phyloP scores from a whole-genome alignment of 2,329 filamentous ascomycete species.

The Monilinia aucupariae region DNA sequence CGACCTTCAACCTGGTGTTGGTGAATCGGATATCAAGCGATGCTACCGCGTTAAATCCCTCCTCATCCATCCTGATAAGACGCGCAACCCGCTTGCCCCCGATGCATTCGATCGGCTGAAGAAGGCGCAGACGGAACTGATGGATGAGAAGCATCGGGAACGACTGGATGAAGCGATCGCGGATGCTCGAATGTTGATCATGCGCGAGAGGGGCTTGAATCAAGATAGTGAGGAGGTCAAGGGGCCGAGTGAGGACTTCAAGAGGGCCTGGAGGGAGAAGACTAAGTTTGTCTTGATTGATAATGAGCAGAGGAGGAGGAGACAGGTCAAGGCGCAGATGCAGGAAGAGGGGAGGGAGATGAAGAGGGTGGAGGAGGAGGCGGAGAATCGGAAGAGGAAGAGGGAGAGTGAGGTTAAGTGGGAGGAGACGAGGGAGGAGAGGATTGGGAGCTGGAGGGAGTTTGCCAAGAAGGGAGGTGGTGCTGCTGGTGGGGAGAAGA shows the following conservation, averaged over 20 bases:
- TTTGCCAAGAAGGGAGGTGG: conserved; percentile 65
- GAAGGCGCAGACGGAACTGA: conserved; percentile 83
- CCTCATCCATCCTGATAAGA: conserved; percentile 98
- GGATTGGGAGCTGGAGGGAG: conserved; percentile 90
- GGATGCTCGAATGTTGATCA: conserved; percentile 89
- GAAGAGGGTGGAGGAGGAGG: conserved; percentile 77
- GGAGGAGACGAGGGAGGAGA: conserved; percentile 85
- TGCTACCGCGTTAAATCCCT: conserved; percentile 97
- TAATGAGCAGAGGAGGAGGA: conserved; percentile 76
- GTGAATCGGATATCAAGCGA: conserved; percentile 92
- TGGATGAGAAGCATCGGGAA: conserved; percentile 88
- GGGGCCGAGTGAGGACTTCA: conserved; percentile 64
- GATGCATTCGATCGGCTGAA: conserved; percentile 96
- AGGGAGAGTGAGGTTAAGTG: conserved; percentile 90
- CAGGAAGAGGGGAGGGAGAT: conserved; percentile 92
- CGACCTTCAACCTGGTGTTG: conserved; percentile 89
- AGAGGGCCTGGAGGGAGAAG: conserved; percentile 83
- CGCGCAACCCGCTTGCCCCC: conserved; percentile 79
- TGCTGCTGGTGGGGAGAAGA: conserved; percentile 55
- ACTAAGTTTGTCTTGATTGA: conserved; percentile 85
- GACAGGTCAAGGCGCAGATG: conserved; percentile 89
- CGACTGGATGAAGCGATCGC: conserved; percentile 91
- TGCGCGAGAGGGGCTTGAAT: conserved; percentile 89
- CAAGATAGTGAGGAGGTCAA: conserved; percentile 81
- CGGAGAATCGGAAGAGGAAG: conserved; percentile 75